phyloP scores from a whole-genome alignment of 257 asterid genomes.

The Gentiana macrophylla region DNA sequence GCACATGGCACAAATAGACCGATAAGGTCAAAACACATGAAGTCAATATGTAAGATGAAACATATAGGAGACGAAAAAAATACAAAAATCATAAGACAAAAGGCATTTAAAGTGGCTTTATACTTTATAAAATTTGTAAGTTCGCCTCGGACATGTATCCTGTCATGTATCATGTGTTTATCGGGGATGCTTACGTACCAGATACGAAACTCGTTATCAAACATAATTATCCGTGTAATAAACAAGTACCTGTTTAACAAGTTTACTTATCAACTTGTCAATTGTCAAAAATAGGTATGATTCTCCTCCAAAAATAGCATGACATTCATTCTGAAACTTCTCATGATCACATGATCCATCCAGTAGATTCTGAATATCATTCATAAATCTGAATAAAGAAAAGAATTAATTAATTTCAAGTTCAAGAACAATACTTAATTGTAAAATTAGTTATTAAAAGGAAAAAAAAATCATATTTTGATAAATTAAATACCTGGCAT shows the following conservation, averaged over 20 bases:
- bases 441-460: slow-evolving; percentile 4
- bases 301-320: slow-evolving; percentile 81
- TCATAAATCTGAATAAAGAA: slow-evolving; percentile 56
- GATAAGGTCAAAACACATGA: too few relatives aligned
- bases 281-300: slow-evolving; percentile 78
- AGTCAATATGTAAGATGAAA: too few relatives aligned
- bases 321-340: slow-evolving; percentile 91
- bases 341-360: slow-evolving; percentile 77
- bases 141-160: too few relatives aligned
- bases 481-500: slow-evolving; percentile 45
- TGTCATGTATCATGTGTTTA: too few relatives aligned
- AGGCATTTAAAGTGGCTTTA: too few relatives aligned
- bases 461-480: background rate
- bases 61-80: too few relatives aligned
- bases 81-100: too few relatives aligned
- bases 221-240: too few relatives aligned
- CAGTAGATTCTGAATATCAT: slow-evolving; percentile 57
- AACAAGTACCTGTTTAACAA: slow-evolving; percentile 60
- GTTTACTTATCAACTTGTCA: slow-evolving; percentile 86
- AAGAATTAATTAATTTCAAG: slow-evolving; percentile 4
- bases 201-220: too few relatives aligned
- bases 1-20: too few relatives aligned
- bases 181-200: too few relatives aligned
- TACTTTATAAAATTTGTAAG: too few relatives aligned
- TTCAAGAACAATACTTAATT: slow-evolving; percentile 6